phyloP scores from a whole-genome alignment of 2,329 filamentous ascomycete genomes.

The Saccharata proteae region DNA sequence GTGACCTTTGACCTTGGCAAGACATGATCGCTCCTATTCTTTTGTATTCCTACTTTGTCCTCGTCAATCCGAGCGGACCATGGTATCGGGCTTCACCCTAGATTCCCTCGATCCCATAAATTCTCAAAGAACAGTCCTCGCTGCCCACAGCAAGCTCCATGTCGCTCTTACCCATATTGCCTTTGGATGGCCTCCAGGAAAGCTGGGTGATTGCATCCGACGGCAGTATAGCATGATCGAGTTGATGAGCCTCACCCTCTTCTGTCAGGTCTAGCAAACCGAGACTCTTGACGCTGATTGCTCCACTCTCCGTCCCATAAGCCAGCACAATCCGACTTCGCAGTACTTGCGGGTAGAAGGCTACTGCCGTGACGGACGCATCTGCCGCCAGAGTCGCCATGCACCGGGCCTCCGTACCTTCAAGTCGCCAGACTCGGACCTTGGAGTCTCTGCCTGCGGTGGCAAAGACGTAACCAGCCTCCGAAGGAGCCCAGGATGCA shows the following conservation, averaged over 20 bases:
- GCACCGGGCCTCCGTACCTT: conserved; percentile 10
- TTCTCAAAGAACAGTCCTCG: conserved; percentile 28
- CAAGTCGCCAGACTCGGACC: conserved; percentile 48
- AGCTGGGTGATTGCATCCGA: conserved; percentile 21
- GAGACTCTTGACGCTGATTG: conserved; percentile 12
- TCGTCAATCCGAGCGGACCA: no score
- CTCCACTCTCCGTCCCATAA: conserved; percentile 22
- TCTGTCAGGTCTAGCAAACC: conserved; percentile 6
- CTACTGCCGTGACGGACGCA: conserved; percentile 21
- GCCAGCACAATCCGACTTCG: conserved; percentile 14
- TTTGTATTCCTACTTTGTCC: no score
- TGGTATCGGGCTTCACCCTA: no score
- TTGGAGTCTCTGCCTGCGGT: conserved; percentile 85
- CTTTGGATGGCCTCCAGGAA: conserved; percentile 18
- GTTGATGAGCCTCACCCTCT: conserved; percentile 12
- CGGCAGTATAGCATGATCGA: conserved; percentile 13
- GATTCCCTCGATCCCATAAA: conserved; percentile 15
- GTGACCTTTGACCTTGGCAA: no score
- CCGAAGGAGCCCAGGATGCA: conserved; percentile 61
- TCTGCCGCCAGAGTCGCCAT: conserved; percentile 14
- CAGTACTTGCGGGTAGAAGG: conserved; percentile 11
- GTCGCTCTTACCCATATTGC: neutral
- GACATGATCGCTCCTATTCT: no score
- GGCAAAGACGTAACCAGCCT: conserved; percentile 48
- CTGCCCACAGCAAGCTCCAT: conserved; percentile 27